Evolutionary conservation across 129 eudicot species (phyloP).

Genomic region (Flaveria sonorensis): DNA sequence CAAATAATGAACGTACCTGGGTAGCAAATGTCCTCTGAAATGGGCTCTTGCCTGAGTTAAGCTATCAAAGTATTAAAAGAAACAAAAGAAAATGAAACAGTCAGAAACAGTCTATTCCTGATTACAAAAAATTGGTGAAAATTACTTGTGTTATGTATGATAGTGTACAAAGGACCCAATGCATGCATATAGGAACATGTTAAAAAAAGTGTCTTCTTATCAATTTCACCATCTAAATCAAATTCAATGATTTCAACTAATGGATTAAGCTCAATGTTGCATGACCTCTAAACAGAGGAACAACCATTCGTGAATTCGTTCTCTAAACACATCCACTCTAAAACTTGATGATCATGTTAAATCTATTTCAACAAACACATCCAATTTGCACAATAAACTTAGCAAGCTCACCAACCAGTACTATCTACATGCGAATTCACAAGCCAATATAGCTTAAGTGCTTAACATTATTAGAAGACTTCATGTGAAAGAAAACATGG

Average conservation of each 20-base stretch:
- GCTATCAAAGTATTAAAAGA: slow-evolving; percentile 43
- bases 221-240: neutral
- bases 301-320: neutral
- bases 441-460: neutral
- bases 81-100: neutral
- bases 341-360: neutral
- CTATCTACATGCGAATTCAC: neutral
- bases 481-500: neutral
- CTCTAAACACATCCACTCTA: slow-evolving; percentile 17
- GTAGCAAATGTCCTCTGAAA: slow-evolving; percentile 89
- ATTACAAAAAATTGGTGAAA: slow-evolving; percentile 6
- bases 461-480: neutral
- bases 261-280: neutral
- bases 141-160: neutral
- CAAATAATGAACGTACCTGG: slow-evolving; percentile 55
- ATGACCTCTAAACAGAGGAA: neutral
- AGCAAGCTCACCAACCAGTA: too few species aligned
- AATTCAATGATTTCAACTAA: neutral
- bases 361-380: neutral
- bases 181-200: slow-evolving; percentile 10
- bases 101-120: slow-evolving; percentile 21
- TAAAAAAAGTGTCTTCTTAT: neutral
- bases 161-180: slow-evolving; percentile 4
- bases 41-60: slow-evolving; percentile 85
- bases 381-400: too few species aligned